These are phyloP conservation scores for Medicago lupulina DNA, from an alignment of 306 rosid species.

Conservation along the genomic window DNA sequence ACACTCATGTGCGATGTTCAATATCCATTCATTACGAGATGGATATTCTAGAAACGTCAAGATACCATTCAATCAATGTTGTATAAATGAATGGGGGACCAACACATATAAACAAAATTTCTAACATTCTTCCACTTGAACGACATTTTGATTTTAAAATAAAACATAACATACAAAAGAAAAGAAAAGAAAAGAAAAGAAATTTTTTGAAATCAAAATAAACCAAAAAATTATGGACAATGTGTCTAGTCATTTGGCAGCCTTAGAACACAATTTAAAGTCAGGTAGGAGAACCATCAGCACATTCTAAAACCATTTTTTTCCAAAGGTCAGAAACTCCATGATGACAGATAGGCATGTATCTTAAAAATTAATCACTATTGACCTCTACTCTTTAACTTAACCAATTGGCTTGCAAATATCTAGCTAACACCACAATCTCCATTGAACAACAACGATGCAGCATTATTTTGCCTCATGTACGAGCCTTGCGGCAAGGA, in stretches of 20 bases:
- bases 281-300: conserved; percentile 27
- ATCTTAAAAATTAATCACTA: conserved; percentile 9
- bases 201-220: no score
- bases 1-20: neutral
- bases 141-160: no score
- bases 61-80: no score
- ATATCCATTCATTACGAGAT: no score
- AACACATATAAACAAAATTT: no score
- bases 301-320: neutral
- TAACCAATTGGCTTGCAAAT: conserved; percentile 37
- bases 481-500: conserved; percentile 55
- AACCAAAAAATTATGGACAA: neutral
- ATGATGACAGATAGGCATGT: neutral
- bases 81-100: no score
- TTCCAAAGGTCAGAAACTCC: no score
- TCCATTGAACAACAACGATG: conserved; percentile 43
- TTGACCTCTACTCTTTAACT: conserved; percentile 7
- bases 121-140: no score
- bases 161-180: no score
- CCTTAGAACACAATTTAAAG: conserved; percentile 23
- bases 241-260: conserved; percentile 16
- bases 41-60: no score
- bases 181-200: no score
- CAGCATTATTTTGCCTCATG: conserved; percentile 42
- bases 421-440: conserved; percentile 41